These are phyloP conservation scores for Cavenderia fasciculata DNA, from an alignment of 78 protist species.

Conservation along the genomic window DNA sequence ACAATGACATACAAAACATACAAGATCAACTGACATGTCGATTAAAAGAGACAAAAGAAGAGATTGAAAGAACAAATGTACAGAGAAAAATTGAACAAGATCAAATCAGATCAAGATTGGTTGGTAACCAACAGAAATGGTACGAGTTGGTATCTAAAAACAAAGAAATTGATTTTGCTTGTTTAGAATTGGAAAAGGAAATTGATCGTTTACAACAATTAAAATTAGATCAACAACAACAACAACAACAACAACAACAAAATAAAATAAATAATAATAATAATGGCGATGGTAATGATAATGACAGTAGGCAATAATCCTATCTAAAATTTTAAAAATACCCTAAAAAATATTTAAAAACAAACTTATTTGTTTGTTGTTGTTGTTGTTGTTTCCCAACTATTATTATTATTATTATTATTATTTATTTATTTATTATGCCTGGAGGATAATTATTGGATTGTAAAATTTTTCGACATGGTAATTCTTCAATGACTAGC, in stretches of 20 bases:
- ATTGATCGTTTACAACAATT: slow-evolving; percentile 20
- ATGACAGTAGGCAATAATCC: no score
- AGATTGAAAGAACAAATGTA: slow-evolving; percentile 41
- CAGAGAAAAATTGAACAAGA: slow-evolving; percentile 66
- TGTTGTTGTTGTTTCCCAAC: no score
- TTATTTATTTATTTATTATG: no score
- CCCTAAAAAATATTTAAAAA: no score
- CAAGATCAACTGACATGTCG: background rate
- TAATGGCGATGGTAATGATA: no score
- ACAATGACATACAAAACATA: slow-evolving; percentile 14
- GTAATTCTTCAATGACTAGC: slow-evolving; percentile 16
- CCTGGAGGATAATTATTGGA: no score
- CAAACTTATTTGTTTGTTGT: no score
- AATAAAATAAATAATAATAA: no score
- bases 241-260: background rate
- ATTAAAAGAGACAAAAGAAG: background rate
- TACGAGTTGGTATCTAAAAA: slow-evolving; percentile 51
- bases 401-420: no score
- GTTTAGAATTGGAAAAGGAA: slow-evolving; percentile 21
- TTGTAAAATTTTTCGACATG: slow-evolving; percentile 45
- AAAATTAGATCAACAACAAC: slow-evolving; percentile 4
- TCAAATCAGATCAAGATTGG: background rate
- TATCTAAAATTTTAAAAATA: no score
- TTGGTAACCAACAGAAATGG: slow-evolving; percentile 38
- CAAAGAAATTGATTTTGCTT: slow-evolving; percentile 43